Percentiles rank a stretch among this genome's conserved stretches.
These are phyloP conservation scores for Camelina neglecta DNA, from an alignment of 345 rosid genomes.

Conservation along the genomic window DNA sequence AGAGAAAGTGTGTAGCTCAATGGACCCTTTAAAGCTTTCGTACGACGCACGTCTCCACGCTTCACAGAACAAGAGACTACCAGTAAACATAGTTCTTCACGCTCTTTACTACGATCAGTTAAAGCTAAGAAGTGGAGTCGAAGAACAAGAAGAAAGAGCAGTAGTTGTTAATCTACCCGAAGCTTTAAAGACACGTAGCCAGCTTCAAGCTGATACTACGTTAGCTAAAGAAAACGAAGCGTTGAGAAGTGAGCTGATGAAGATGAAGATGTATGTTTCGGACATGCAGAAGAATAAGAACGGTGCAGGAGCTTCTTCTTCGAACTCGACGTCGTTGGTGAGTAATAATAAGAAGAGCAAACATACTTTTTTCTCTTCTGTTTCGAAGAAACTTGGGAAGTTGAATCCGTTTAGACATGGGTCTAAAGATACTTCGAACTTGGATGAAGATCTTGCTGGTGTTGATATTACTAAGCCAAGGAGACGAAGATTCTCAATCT, in stretches of 20 bases:
- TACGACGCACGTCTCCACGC: slow-evolving; percentile 96
- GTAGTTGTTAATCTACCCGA: slow-evolving; percentile 38
- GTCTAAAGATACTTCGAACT: slow-evolving; percentile 79
- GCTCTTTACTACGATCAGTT: slow-evolving; percentile 90
- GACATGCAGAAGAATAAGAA: slow-evolving; percentile 62
- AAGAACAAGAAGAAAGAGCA: slow-evolving; percentile 39
- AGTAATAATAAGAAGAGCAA: slow-evolving; percentile 37
- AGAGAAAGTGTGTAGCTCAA: slow-evolving; percentile 86
- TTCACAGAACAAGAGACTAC: slow-evolving; percentile 91
- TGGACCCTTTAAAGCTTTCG: slow-evolving; percentile 88
- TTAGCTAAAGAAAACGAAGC: slow-evolving; percentile 86
- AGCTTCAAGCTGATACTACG: slow-evolving; percentile 66
- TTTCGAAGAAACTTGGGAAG: slow-evolving; percentile 88
- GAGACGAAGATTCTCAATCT: slow-evolving; percentile 90
- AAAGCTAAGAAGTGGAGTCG: slow-evolving; percentile 72
- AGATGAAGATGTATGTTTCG: slow-evolving; percentile 79
- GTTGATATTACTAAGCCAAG: slow-evolving; percentile 82
- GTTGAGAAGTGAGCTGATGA: slow-evolving; percentile 71
- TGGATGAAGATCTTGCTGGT: slow-evolving; percentile 56
- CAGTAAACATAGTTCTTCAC: slow-evolving; percentile 84
- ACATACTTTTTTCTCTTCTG: slow-evolving; percentile 68
- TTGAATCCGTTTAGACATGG: slow-evolving; percentile 86
- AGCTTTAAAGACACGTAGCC: slow-evolving; percentile 58
- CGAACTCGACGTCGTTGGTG: slow-evolving; percentile 40
- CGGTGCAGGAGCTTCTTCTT: slow-evolving; percentile 43